Evolutionary conservation across 139 green algal species (phyloP).

Genomic region (Haematococcus lacustris): DNA sequence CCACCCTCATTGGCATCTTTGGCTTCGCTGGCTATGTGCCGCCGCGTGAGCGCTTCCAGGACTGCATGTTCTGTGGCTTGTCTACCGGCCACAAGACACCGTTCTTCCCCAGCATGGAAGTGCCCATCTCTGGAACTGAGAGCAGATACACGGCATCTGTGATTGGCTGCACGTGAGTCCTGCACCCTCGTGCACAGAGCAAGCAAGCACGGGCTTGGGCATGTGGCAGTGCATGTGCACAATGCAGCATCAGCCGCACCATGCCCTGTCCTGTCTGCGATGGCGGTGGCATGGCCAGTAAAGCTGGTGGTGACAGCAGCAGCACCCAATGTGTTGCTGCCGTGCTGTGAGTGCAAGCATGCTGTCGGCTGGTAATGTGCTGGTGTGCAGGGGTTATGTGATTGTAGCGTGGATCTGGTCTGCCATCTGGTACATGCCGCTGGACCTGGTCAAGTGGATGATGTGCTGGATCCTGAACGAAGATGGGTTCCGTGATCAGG

Average conservation of each 20-base stretch:
- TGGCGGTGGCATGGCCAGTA: too few species aligned
- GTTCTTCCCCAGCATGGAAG: conserved; percentile 41
- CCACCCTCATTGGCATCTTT: conserved; percentile 59
- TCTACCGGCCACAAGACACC: conserved; percentile 22
- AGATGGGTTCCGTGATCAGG: conserved; percentile 55
- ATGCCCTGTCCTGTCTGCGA: too few species aligned
- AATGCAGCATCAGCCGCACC: too few species aligned
- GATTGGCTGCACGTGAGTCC: conserved; percentile 60
- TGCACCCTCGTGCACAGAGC: too few species aligned
- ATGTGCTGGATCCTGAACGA: conserved; percentile 67
- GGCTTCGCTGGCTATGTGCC: conserved; percentile 63
- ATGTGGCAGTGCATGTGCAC: too few species aligned
- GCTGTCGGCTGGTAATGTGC: too few species aligned
- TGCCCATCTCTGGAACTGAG: conserved; percentile 55
- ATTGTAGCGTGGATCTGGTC: conserved; percentile 76
- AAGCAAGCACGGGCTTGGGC: too few species aligned
- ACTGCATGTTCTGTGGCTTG: conserved; percentile 51
- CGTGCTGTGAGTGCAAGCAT: too few species aligned
- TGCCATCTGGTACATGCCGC: conserved; percentile 64
- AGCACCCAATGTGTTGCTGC: too few species aligned
- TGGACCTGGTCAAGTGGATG: conserved; percentile 71
- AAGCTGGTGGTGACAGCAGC: too few species aligned
- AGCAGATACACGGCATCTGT: conserved; percentile 47
- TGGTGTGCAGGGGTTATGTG: conserved; percentile 51
- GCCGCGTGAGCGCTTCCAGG: conserved; percentile 27